Evolutionary conservation across 805 yeast species (phyloP).

Genomic region (Spathaspora boniae): DNA sequence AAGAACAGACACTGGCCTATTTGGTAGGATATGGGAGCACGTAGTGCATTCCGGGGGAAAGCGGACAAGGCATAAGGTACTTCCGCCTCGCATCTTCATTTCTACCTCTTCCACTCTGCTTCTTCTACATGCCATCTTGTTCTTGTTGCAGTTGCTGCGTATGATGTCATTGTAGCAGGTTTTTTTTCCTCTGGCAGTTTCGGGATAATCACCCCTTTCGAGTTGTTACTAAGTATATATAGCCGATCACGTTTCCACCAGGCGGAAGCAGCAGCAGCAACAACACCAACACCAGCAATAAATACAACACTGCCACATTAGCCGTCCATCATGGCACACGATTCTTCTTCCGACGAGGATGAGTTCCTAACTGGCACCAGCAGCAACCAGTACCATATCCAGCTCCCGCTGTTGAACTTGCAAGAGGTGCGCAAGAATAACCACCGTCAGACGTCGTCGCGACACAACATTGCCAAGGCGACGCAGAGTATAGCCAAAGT

Average conservation of each 20-base stretch:
- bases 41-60: not conserved
- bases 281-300: no score
- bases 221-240: not conserved
- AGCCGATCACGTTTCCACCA: not conserved
- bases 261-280: not conserved
- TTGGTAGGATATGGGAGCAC: not conserved
- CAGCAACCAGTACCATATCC: conserved; percentile 6
- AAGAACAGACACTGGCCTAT: not conserved
- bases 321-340: not conserved
- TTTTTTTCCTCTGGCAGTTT: conserved; percentile 1
- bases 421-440: conserved; percentile 9
- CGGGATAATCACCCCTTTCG: conserved; percentile 3
- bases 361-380: conserved; percentile 1
- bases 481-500: conserved; percentile 8
- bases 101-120: no score
- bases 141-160: not conserved
- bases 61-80: no score
- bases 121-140: no score
- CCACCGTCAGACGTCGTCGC: conserved; percentile 2
- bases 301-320: not conserved
- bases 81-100: no score
- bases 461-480: conserved; percentile 6
- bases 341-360: conserved; percentile 5
- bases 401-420: conserved; percentile 8
- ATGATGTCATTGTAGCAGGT: conserved; percentile 2